Evolutionary conservation across 805 yeast genomes (phyloP).

Genomic region (Spathaspora sp.): DNA sequence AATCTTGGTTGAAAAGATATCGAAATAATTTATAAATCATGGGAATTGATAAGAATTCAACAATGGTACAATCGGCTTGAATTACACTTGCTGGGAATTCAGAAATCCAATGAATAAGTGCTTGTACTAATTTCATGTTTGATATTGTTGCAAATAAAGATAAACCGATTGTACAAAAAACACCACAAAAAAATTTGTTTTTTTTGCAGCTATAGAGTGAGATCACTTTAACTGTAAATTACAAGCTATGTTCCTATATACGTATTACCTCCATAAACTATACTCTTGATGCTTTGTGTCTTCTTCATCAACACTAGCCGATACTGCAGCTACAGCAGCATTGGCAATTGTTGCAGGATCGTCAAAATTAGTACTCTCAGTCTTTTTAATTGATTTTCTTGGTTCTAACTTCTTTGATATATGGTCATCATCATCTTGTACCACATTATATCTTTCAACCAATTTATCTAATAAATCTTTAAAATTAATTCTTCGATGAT

Average conservation of each 20-base stretch:
- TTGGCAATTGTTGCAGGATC: conserved; percentile 31
- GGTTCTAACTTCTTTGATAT: background rate
- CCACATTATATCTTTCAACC: background rate
- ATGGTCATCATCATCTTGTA: background rate
- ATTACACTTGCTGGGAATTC: conserved; percentile 19
- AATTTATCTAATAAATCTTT: conserved; percentile 13
- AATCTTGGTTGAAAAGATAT: conserved; percentile 14
- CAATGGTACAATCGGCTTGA: conserved; percentile 1
- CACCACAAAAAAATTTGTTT: too few species aligned
- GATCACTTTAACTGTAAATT: too few species aligned
- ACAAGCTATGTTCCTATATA: background rate
- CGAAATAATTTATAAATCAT: conserved; percentile 11
- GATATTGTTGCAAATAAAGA: background rate
- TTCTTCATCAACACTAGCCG: conserved; percentile 23
- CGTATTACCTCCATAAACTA: conserved; percentile 30
- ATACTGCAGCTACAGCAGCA: conserved; percentile 37
- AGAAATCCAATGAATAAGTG: conserved; percentile 20
- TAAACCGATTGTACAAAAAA: too few species aligned
- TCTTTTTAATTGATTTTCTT: background rate
- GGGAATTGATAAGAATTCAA: conserved; percentile 13
- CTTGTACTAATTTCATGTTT: conserved; percentile 10
- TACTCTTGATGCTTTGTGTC: conserved; percentile 33
- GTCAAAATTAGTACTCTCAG: background rate
- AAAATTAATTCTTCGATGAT: conserved; percentile 18
- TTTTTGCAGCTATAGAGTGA: background rate